Conservation (phyloP, 2,329 filamentous ascomycete species). For the Fusarium goolgardi region DNA sequence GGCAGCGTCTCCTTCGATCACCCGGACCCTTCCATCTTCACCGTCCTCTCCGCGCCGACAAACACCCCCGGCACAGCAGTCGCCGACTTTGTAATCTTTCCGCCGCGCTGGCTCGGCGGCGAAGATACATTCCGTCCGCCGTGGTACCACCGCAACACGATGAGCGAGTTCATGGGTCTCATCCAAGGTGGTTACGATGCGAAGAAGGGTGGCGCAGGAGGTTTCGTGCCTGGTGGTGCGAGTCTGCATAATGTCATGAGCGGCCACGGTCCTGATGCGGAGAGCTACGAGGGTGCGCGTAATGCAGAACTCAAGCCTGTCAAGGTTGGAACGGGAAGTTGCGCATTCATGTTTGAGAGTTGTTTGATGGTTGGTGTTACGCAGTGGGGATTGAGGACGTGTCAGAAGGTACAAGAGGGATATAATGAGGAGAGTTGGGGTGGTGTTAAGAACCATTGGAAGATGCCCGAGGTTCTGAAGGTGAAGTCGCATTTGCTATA, state of each 20-base stretch:
- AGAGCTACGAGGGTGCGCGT: conserved; percentile 67
- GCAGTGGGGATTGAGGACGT: conserved; percentile 73
- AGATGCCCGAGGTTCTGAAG: conserved; percentile 53
- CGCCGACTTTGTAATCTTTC: conserved; percentile 79
- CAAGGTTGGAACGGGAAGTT: conserved; percentile 70
- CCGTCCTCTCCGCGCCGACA: conserved; percentile 74
- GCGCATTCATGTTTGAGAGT: conserved; percentile 77
- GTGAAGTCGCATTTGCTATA: conserved; percentile 44
- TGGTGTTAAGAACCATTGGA: conserved; percentile 72
- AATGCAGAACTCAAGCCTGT: conserved; percentile 65
- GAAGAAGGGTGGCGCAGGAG: conserved; percentile 64
- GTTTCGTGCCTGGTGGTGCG: conserved; percentile 70
- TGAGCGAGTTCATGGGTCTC: conserved; percentile 73
- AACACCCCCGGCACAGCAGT: conserved; percentile 70
- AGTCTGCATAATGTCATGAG: conserved; percentile 78
- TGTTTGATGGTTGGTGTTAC: conserved; percentile 78
- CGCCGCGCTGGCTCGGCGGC: conserved; percentile 75
- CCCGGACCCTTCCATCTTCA: conserved; percentile 82
- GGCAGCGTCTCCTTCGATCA: conserved; percentile 84
- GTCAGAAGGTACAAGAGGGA: conserved; percentile 68
- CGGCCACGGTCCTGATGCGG: conserved; percentile 71
- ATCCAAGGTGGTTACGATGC: conserved; percentile 71
- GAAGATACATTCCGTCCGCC: conserved; percentile 78
- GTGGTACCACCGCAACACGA: conserved; percentile 78
- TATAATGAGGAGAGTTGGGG: conserved; percentile 89